Conservation (phyloP, 116 monocot species). For the Phalaenopsis hybrid region DNA sequence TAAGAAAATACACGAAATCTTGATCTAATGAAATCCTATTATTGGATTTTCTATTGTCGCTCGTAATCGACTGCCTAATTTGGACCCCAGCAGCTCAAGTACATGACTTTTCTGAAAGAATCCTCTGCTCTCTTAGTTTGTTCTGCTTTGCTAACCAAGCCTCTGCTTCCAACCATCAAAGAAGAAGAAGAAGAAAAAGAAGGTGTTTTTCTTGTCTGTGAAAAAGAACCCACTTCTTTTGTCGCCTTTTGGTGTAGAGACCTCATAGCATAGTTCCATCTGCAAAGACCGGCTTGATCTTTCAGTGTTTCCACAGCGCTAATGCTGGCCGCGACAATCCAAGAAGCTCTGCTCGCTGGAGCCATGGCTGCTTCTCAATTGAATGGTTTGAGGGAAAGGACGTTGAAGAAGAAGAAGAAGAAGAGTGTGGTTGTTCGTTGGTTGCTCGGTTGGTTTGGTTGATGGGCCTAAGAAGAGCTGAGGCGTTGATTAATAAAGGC, state of each 20-base stretch:
- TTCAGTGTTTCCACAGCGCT: conserved; percentile 48
- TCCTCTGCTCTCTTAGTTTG: too few species aligned
- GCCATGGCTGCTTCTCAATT: conserved; percentile 20
- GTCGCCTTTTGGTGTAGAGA: conserved; percentile 33
- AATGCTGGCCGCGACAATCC: conserved; percentile 42
- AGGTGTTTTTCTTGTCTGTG: not conserved
- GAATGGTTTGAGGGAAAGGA: too few species aligned
- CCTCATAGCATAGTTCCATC: conserved; percentile 53
- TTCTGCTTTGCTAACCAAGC: too few species aligned
- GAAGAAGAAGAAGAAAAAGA: not conserved
- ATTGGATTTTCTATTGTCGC: not conserved
- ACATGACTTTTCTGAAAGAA: too few species aligned
- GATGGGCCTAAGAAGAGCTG: too few species aligned
- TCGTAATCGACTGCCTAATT: conserved; percentile 4
- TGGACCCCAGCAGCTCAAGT: conserved; percentile 24
- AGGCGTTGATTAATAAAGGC: too few species aligned
- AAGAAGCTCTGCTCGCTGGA: conserved; percentile 27
- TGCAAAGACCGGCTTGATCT: conserved; percentile 52
- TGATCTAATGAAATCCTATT: not conserved
- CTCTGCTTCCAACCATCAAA: too few species aligned
- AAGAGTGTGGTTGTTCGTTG: too few species aligned
- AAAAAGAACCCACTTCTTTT: not conserved
- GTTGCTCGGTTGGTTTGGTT: too few species aligned
- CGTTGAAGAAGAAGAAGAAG: too few species aligned
- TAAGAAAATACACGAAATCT: too few species aligned